Conservation (phyloP, 148 eudicot species). For the Persicaria tinctoria region DNA sequence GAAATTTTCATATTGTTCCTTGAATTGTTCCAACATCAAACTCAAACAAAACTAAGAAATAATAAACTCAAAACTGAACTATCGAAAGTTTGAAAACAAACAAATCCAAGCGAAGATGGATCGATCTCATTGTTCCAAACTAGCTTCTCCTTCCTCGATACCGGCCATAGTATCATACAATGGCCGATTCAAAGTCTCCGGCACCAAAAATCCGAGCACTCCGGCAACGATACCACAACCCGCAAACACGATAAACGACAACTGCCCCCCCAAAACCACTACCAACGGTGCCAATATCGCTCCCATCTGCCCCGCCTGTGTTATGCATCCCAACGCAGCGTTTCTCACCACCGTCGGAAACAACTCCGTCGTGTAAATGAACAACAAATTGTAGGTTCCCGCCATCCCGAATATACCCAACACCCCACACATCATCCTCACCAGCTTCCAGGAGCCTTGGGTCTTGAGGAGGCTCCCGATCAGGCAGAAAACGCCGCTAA, state of each 20-base stretch:
- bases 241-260: conserved; percentile 64
- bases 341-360: conserved; percentile 93
- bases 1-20: too few species aligned
- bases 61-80: too few species aligned
- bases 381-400: conserved; percentile 73
- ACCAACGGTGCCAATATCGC: conserved; percentile 82
- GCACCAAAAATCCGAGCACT: conserved; percentile 46
- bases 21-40: too few species aligned
- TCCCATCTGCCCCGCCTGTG: conserved; percentile 85
- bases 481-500: conserved; percentile 70
- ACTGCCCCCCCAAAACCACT: conserved; percentile 55
- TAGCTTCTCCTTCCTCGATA: conserved; percentile 54
- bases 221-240: conserved; percentile 64
- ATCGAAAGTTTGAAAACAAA: too few species aligned
- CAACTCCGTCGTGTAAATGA: conserved; percentile 69
- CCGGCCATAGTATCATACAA: conserved; percentile 83
- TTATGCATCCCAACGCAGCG: conserved; percentile 70
- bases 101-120: neutral
- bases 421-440: conserved; percentile 63
- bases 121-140: neutral
- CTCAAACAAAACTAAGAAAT: too few species aligned
- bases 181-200: conserved; percentile 75
- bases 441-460: conserved; percentile 39
- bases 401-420: conserved; percentile 88
- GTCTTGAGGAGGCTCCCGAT: conserved; percentile 39